Evolutionary conservation across 805 yeast genomes (phyloP).

Genomic region (Kuraishia ogatae): DNA sequence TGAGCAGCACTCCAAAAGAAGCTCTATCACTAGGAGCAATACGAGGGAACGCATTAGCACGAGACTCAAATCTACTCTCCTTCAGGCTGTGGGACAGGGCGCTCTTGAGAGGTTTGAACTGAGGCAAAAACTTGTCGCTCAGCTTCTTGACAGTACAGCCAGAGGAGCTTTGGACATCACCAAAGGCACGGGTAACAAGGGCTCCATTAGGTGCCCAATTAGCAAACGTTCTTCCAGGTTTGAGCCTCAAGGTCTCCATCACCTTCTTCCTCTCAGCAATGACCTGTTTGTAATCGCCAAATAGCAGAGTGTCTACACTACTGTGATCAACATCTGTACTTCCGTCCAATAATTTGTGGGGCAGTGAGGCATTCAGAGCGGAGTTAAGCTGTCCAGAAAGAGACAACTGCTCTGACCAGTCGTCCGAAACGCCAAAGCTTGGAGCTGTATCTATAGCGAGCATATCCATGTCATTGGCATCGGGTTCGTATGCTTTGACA

Average conservation of each 20-base stretch:
- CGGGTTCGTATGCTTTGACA: conserved; percentile 68
- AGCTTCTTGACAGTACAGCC: neutral
- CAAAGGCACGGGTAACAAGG: neutral
- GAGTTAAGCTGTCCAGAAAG: conserved; percentile 14
- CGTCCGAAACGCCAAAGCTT: conserved; percentile 38
- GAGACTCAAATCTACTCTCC: neutral
- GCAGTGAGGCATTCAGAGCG: conserved; percentile 1
- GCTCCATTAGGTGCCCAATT: conserved; percentile 4
- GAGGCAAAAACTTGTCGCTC: neutral
- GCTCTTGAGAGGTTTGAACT: neutral
- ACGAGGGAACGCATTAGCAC: conserved; percentile 26
- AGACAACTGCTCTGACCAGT: conserved; percentile 60
- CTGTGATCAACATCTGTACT: conserved; percentile 12
- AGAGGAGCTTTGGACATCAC: neutral
- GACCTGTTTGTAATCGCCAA: conserved; percentile 33
- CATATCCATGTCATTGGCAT: conserved; percentile 37
- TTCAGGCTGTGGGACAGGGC: neutral
- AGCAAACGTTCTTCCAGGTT: conserved; percentile 5
- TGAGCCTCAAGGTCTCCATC: conserved; percentile 18
- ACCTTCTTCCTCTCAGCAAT: conserved; percentile 19
- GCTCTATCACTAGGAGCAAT: conserved; percentile 20
- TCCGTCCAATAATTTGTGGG: neutral
- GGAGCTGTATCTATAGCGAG: conserved; percentile 31
- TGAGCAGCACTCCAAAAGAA: conserved; percentile 21
- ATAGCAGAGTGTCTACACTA: conserved; percentile 38